phyloP scores from a whole-genome alignment of 257 asterid species.

The Jaltomata sinuosa region DNA sequence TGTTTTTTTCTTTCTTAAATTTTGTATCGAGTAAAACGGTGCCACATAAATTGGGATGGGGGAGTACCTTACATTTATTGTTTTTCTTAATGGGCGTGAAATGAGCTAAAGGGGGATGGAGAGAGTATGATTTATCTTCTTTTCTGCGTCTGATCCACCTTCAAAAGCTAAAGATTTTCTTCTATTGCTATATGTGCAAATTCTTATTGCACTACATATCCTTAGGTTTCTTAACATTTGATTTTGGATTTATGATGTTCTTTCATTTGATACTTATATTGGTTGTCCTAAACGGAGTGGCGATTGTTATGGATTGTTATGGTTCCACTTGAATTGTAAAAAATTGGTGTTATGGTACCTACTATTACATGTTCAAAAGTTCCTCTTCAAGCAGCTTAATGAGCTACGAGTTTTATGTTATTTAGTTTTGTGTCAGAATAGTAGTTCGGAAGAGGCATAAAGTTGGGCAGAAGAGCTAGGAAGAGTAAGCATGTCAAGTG shows the following conservation, averaged over 20 bases:
- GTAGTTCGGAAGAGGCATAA: not conserved
- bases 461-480: slow-evolving; percentile 7
- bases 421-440: not conserved
- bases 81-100: not conserved
- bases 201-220: not conserved
- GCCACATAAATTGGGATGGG: no score
- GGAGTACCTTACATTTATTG: not conserved
- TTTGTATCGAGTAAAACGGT: no score
- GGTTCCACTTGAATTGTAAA: not conserved
- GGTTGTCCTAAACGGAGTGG: not conserved
- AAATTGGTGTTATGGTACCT: not conserved
- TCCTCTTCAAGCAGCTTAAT: not conserved
- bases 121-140: not conserved
- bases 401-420: not conserved
- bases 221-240: not conserved
- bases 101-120: not conserved
- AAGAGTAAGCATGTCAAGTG: slow-evolving; percentile 52
- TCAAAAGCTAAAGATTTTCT: not conserved
- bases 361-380: not conserved
- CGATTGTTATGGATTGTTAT: not conserved
- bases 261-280: not conserved
- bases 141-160: not conserved
- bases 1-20: no score
- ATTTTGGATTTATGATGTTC: not conserved
- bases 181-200: not conserved